Evolutionary conservation across 176 grass and related monocot genomes (phyloP).

Genomic region (Hsuehochloa calcarea): DNA sequence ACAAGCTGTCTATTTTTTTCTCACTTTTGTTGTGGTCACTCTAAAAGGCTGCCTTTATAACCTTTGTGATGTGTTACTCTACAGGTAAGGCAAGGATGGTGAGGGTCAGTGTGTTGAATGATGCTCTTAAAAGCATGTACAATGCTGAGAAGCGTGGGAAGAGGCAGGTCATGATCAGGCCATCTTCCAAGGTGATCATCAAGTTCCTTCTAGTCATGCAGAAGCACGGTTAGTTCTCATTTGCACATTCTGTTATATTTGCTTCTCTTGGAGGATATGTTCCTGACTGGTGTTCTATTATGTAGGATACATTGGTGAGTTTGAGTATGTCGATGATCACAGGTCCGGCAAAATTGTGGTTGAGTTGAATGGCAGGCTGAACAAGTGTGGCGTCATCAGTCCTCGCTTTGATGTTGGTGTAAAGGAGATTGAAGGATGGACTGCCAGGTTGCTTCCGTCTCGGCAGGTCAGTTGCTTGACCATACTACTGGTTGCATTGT

Average conservation of each 20-base stretch:
- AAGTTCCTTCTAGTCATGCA: slow-evolving; percentile 81
- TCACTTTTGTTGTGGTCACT: not conserved
- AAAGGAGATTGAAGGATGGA: slow-evolving; percentile 71
- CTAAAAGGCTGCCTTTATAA: not conserved
- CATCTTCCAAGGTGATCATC: slow-evolving; percentile 76
- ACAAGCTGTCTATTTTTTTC: not conserved
- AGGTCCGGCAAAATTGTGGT: slow-evolving; percentile 62
- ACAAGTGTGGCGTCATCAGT: slow-evolving; percentile 71
- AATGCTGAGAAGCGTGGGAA: slow-evolving; percentile 82
- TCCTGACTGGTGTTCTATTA: not conserved
- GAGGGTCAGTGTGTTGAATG: slow-evolving; percentile 72
- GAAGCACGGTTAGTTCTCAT: slow-evolving; percentile 56
- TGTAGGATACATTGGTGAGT: slow-evolving; percentile 69
- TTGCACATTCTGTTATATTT: not conserved
- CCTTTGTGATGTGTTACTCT: not conserved
- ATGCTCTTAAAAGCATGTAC: slow-evolving; percentile 86
- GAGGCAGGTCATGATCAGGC: slow-evolving; percentile 72
- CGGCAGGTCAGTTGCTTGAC: slow-evolving; percentile 41
- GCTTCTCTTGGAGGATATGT: not conserved
- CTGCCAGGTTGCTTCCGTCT: slow-evolving; percentile 56
- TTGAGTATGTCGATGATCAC: slow-evolving; percentile 68
- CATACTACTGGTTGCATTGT: not conserved
- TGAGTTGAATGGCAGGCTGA: slow-evolving; percentile 62
- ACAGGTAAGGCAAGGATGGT: slow-evolving; percentile 65
- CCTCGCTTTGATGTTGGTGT: slow-evolving; percentile 73